These are phyloP conservation scores for Cytospora mali DNA, from an alignment of 2,329 filamentous ascomycete genomes.

Conservation along the genomic window DNA sequence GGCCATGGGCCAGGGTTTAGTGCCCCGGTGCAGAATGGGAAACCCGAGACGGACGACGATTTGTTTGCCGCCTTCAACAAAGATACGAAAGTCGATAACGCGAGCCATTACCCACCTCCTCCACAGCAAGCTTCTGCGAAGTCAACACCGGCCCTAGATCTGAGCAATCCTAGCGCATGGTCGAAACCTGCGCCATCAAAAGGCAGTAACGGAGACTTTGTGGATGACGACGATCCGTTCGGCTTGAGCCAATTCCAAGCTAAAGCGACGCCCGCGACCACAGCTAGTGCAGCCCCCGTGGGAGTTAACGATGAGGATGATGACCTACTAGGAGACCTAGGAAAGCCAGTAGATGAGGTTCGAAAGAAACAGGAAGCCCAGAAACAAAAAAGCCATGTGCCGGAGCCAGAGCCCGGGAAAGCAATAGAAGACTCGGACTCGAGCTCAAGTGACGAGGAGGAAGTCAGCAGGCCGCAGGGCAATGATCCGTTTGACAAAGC, in stretches of 20 bases:
- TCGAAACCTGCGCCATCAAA: slow-evolving; percentile 39
- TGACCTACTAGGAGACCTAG: slow-evolving; percentile 67
- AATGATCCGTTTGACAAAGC: slow-evolving; percentile 74
- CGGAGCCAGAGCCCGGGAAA: slow-evolving; percentile 56
- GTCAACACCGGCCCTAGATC: slow-evolving; percentile 53
- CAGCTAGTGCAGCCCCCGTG: slow-evolving; percentile 35
- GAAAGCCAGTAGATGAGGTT: slow-evolving; percentile 66
- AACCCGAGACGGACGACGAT: slow-evolving; percentile 58
- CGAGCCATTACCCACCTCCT: slow-evolving; percentile 65
- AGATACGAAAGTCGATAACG: slow-evolving; percentile 67
- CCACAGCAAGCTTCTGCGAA: slow-evolving; percentile 45
- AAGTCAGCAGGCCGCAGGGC: slow-evolving; percentile 39
- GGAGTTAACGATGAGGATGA: slow-evolving; percentile 54
- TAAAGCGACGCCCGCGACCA: slow-evolving; percentile 33
- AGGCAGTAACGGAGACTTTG: slow-evolving; percentile 41
- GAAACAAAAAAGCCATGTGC: slow-evolving; percentile 23
- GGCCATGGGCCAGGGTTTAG: slow-evolving; percentile 37
- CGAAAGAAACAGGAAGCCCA: slow-evolving; percentile 44
- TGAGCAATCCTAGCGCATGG: slow-evolving; percentile 60
- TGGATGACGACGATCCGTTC: slow-evolving; percentile 82
- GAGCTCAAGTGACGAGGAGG: slow-evolving; percentile 49
- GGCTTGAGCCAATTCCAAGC: slow-evolving; percentile 69
- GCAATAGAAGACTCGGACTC: slow-evolving; percentile 56
- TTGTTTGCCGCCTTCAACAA: slow-evolving; percentile 69
- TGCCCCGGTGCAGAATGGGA: slow-evolving; percentile 36